phyloP scores from a whole-genome alignment of 495 filamentous ascomycete genomes.

The Tuber brumale region DNA sequence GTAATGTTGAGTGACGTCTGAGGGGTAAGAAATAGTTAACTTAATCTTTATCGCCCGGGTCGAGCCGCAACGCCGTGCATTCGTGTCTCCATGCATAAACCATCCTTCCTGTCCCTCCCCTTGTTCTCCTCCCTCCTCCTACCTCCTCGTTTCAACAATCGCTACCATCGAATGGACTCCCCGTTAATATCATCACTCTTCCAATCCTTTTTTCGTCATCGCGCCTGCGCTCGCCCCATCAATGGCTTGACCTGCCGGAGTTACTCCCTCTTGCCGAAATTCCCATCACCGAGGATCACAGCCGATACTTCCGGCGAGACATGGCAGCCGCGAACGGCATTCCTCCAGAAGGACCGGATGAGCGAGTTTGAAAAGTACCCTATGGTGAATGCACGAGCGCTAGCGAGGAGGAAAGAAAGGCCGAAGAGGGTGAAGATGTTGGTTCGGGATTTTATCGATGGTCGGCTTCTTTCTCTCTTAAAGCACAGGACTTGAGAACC shows the following conservation, averaged over 20 bases:
- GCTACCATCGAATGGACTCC: constrained; percentile 63
- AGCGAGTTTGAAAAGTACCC: constrained; percentile 76
- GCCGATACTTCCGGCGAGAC: constrained; percentile 32
- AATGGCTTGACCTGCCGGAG: constrained; percentile 12
- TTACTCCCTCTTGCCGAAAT: constrained; percentile 10
- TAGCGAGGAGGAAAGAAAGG: constrained; percentile 64
- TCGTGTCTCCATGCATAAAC: constrained; percentile 7
- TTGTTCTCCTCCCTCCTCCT: background rate
- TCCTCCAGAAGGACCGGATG: constrained; percentile 64
- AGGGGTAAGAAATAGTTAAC: constrained; percentile 8
- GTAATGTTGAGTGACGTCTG: constrained; percentile 17
- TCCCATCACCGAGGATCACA: constrained; percentile 40
- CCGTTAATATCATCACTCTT: constrained; percentile 71
- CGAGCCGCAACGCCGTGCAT: background rate
- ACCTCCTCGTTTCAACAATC: background rate
- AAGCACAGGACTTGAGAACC: background rate
- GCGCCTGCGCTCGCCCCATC: constrained; percentile 47
- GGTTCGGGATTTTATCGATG: constrained; percentile 94
- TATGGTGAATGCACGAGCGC: constrained; percentile 69
- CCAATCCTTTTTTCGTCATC: constrained; percentile 69
- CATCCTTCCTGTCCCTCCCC: background rate
- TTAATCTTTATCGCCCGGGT: background rate
- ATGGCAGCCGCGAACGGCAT: constrained; percentile 75
- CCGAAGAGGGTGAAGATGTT: constrained; percentile 92
- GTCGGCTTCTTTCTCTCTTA: constrained; percentile 46